Base-by-base conservation (phyloP, 2,329 filamentous ascomycete genomes). In the Talaromyces islandicus region DNA sequence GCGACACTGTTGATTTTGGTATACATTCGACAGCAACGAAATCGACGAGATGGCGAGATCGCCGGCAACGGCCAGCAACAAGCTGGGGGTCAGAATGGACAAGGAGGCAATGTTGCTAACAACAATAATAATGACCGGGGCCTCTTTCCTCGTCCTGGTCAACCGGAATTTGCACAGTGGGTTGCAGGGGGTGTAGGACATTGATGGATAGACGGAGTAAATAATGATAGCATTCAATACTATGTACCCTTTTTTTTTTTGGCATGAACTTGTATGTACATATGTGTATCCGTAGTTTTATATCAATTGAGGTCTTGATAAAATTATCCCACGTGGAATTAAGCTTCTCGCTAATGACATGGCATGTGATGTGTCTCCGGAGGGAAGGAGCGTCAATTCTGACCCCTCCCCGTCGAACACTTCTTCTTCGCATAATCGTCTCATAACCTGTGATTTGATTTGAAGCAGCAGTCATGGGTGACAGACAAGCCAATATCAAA, bases 1-100 rank as follows among this genome's bases (percentile, higher is more conserved):
- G 86, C 87, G 14, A 85, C 86, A 0, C 80, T 97, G 58, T 85
- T 89, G 0, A 84, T 90, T 57, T 78, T 97, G 32, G 82, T 97
- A 17, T 96, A 92, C 74, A 93, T 94, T 56, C 75, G 76, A 64
- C 78, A 81, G 64, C 78, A 78, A 51, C 72, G 73, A 21, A 75
- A 74, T 52, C 68, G 73, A 55, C 71, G 75, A 59, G 67, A 72
- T 62, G 69, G 68, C 60, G 73, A 77, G 57, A 46, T 53, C 25
- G 65, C 55, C n/a, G 51, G 51, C 29, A 67, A 71, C 57, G 68
- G 24, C 27, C 54, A 57, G 29, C 54, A 54, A 29, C 57, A 54
- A 12, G 58, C 55, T 41, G 55, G 25, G 7, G 56, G 56, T 35
- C 51, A 54, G 19, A 55, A 59, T 48, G 57, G 56, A 21, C 27